Evolutionary conservation across 257 asterid genomes (phyloP), one percentile per base, ranked within the genome.

Genomic region (Ocimum tenuiflorum): DNA sequence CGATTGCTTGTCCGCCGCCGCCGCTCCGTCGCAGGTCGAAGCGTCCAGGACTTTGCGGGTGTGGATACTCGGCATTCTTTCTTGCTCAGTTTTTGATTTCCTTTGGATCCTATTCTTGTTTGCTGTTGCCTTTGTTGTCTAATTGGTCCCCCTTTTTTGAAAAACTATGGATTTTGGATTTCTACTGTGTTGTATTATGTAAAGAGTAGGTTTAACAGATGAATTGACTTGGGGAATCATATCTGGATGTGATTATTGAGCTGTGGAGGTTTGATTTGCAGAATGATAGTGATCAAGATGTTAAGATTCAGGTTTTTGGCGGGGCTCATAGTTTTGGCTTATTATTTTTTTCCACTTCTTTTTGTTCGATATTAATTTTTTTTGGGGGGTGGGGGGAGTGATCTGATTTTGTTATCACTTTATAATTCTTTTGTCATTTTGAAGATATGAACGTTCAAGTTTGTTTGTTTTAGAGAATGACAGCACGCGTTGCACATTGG

Each of bases 21-120:
- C 99, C 15, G 78, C 91, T 31, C 85, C 91, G 8, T 83, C 94
- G 13, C 82, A 83, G 68, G 88, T 86, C 19, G 99, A 92, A 71
- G 91, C 95, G 73, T 90, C 91, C 8, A 76, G 97, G 81, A 94
- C 94, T 53, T 82, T 94, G 73, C 86, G 97, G 95, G 99, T 94
- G 72, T 42, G 88, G 50, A 67, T 51, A 47, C 65, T 22, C 60
- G 8, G 17, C 74, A 20, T 51, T 47, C 50, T 45, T 9, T 60
- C 60, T 59, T 48, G 15, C 46, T 75, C 64, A 29, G 63, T 74
- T 77, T 42, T 60, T 49, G 33, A 8, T 39, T 51, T 58, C 75
- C 11, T 67, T 24, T 15, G 42, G 67, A 48, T 76, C 63, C 13
- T 43, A 18, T 53, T 57, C 29, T 54, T 62, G 8, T n/a, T n/a